These are phyloP conservation scores for Porodaedalea pini DNA, from an alignment of 1,284 basidiomycete genomes.

Conservation along the genomic window DNA sequence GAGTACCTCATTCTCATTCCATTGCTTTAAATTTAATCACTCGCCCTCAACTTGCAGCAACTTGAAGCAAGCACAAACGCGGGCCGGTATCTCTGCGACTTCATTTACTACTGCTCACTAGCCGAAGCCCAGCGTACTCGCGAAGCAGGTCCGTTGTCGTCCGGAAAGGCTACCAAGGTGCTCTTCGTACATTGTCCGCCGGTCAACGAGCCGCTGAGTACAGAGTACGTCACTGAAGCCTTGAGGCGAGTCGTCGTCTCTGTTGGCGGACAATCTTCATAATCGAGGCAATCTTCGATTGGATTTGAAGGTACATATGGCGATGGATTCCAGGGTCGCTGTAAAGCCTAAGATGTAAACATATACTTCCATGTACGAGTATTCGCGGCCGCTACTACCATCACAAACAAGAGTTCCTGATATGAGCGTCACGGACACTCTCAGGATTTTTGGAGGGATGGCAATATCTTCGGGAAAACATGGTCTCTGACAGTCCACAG, in stretches of 20 bases:
- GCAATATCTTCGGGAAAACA: no score
- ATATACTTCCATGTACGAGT: no score
- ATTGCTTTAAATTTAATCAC: conserved; percentile 12
- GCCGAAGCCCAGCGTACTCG: conserved; percentile 58
- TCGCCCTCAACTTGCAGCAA: conserved; percentile 38
- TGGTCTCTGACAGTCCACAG: no score
- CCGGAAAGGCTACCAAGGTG: conserved; percentile 48
- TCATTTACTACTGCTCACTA: conserved; percentile 75
- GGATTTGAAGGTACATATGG: no score
- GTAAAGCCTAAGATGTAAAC: no score
- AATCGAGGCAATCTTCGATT: no score
- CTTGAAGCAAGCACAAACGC: conserved; percentile 73
- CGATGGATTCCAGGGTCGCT: no score
- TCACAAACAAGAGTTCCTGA: no score
- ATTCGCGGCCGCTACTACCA: no score
- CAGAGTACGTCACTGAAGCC: conserved; percentile 63
- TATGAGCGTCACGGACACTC: no score
- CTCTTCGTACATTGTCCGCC: conserved; percentile 73
- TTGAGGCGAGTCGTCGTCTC: conserved; percentile 57
- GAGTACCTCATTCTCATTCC: conserved; percentile 27
- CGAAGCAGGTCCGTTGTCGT: conserved; percentile 46
- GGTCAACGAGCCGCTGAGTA: conserved; percentile 55
- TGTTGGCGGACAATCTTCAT: conserved; percentile 31
- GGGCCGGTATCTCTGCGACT: conserved; percentile 75
- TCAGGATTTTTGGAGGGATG: no score